These are phyloP conservation scores for Nematocida ausubeli DNA, from an alignment of 371 early-diverging fungal species.

Conservation along the genomic window DNA sequence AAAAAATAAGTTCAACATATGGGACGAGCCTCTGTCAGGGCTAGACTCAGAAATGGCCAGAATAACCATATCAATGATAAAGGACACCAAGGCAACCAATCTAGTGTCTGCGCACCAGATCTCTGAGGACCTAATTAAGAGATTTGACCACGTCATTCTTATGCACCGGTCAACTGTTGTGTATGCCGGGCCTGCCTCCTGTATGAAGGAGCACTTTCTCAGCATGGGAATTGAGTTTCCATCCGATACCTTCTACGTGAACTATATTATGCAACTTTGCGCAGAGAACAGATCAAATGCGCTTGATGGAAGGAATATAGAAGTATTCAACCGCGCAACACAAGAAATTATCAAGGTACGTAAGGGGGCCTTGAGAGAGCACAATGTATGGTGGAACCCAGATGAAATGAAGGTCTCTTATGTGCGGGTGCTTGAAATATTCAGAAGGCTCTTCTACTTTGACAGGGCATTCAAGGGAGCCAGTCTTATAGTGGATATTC, in stretches of 20 bases:
- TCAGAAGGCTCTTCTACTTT: background rate
- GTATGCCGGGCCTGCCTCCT: constrained; percentile 11
- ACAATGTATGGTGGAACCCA: background rate
- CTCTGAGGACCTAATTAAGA: background rate
- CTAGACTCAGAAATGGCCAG: constrained; percentile 10
- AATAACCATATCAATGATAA: background rate
- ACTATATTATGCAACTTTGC: constrained; percentile 6
- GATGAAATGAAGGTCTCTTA: background rate
- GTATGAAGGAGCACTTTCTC: background rate
- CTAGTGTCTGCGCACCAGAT: constrained; percentile 13
- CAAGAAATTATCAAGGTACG: background rate
- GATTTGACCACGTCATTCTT: constrained; percentile 8
- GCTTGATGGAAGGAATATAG: background rate
- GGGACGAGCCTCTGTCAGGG: constrained; percentile 34
- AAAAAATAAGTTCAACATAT: constrained; percentile 13
- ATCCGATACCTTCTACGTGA: background rate
- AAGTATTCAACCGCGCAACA: background rate
- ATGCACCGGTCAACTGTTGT: constrained; percentile 29
- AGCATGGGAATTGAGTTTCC: constrained; percentile 22
- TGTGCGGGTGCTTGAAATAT: background rate
- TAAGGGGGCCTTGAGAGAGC: background rate
- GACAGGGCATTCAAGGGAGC: background rate
- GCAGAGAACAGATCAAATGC: background rate
- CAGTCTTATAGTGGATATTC: background rate
- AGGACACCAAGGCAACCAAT: background rate